Conservation (phyloP, 2,329 filamentous ascomycete genomes). For the Ophiostoma fasciatum region DNA sequence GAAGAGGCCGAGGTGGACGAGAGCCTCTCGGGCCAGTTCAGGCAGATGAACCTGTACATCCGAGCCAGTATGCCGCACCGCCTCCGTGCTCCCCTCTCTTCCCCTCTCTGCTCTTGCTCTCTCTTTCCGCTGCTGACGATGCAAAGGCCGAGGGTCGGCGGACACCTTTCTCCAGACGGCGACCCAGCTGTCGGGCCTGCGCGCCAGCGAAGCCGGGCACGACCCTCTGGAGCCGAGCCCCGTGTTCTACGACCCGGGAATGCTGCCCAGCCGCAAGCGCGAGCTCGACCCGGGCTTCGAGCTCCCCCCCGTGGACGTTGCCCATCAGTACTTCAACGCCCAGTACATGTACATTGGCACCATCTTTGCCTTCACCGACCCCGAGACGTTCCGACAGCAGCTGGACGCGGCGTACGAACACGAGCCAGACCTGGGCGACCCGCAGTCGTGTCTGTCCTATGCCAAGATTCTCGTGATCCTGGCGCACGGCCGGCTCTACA, state of each 20-base stretch:
- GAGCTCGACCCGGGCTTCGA: conserved; percentile 14
- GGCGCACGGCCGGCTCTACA: conserved; percentile 41
- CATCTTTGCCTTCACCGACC: conserved; percentile 38
- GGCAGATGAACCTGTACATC: conserved; percentile 16
- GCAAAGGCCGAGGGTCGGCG: conserved; percentile 22
- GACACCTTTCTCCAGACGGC: conserved; percentile 24
- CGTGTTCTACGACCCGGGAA: conserved; percentile 21
- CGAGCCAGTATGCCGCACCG: conserved; percentile 7
- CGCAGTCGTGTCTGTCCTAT: conserved; percentile 32
- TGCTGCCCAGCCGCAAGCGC: conserved; percentile 19
- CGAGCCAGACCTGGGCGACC: conserved; percentile 25
- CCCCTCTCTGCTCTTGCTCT: too few species aligned
- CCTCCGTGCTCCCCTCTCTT: too few species aligned
- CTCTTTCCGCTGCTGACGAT: too few species aligned
- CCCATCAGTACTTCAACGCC: conserved; percentile 24
- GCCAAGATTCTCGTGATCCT: conserved; percentile 37
- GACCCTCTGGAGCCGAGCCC: conserved; percentile 17
- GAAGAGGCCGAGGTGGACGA: conserved; percentile 1
- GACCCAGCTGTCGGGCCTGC: conserved; percentile 18
- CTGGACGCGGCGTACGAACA: conserved; percentile 28
- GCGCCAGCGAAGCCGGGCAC: not conserved
- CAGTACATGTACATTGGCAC: conserved; percentile 43
- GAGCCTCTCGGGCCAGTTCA: conserved; percentile 5
- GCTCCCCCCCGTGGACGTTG: conserved; percentile 34
- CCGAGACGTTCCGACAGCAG: conserved; percentile 29